phyloP scores from a whole-genome alignment of 805 yeast species.

The Maudiozyma barnettii region DNA sequence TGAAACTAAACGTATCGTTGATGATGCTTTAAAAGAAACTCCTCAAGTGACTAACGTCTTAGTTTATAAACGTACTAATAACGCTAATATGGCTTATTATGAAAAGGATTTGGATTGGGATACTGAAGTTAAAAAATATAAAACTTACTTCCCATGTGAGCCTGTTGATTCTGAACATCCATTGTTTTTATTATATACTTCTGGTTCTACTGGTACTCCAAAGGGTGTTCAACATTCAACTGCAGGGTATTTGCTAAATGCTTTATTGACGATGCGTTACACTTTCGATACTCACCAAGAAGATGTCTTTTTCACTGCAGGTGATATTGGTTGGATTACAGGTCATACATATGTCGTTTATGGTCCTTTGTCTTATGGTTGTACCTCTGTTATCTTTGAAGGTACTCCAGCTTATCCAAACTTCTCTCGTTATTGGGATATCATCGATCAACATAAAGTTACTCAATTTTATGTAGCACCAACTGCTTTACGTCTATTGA shows the following conservation, averaged over 20 bases:
- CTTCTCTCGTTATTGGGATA: constrained; percentile 72
- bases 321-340: constrained; percentile 88
- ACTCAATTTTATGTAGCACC: constrained; percentile 82
- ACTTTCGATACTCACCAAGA: constrained; percentile 67
- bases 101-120: constrained; percentile 67
- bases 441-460: constrained; percentile 59
- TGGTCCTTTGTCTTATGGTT: constrained; percentile 71
- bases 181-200: constrained; percentile 68
- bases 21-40: constrained; percentile 61
- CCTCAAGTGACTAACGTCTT: constrained; percentile 61
- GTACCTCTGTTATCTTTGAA: constrained; percentile 72
- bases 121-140: constrained; percentile 54
- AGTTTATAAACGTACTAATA: constrained; percentile 68
- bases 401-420: constrained; percentile 84
- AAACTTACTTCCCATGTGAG: constrained; percentile 62
- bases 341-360: constrained; percentile 79
- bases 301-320: constrained; percentile 75
- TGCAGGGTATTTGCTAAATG: constrained; percentile 70
- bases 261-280: constrained; percentile 63
- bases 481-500: constrained; percentile 67
- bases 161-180: constrained; percentile 77
- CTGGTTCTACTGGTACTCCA: constrained; percentile 85
- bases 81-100: constrained; percentile 35
- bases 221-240: constrained; percentile 79
- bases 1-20: constrained; percentile 73